Percentiles rank a stretch among this genome's conserved stretches.
Conservation (phyloP, 31 red algal genomes). For the Porphyra umbilicalis region DNA sequence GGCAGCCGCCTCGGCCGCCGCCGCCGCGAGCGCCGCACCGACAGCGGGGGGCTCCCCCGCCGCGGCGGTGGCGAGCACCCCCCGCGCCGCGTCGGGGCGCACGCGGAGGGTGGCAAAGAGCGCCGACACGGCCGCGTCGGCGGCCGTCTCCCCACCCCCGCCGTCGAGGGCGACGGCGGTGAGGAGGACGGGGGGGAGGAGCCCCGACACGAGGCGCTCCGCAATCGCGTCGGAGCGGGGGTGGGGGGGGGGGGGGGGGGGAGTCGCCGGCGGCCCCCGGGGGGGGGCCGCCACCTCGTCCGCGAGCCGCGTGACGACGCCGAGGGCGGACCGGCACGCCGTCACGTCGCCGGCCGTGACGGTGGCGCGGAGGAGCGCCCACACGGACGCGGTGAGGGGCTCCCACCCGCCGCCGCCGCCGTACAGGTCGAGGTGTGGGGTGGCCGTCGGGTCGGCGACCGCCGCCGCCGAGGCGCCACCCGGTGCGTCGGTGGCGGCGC, state of each 20-base stretch:
- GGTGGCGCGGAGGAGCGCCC: background rate
- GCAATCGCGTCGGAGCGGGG: background rate
- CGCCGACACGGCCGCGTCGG: background rate
- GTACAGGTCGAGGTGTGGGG: background rate
- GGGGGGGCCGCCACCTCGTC: background rate
- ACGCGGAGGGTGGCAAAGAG: background rate
- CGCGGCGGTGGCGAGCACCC: background rate
- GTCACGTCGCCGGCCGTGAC: background rate
- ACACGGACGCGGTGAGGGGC: background rate
- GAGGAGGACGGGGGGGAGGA: background rate
- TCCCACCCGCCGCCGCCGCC: background rate
- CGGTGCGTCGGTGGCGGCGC: too few relatives aligned
- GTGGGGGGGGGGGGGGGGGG: background rate
- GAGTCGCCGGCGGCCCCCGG: background rate
- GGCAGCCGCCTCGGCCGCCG: background rate
- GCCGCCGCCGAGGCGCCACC: too few relatives aligned
- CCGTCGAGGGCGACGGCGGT: background rate
- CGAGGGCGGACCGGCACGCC: background rate
- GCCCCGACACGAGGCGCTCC: background rate
- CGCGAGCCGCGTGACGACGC: background rate
- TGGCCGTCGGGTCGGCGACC: background rate
- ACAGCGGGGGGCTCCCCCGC: background rate
- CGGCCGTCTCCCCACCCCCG: background rate
- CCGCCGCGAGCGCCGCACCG: background rate
- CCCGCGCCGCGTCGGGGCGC: background rate